phyloP scores from a whole-genome alignment of 2,329 filamentous ascomycete species.

The Drechmeria coniospora region DNA sequence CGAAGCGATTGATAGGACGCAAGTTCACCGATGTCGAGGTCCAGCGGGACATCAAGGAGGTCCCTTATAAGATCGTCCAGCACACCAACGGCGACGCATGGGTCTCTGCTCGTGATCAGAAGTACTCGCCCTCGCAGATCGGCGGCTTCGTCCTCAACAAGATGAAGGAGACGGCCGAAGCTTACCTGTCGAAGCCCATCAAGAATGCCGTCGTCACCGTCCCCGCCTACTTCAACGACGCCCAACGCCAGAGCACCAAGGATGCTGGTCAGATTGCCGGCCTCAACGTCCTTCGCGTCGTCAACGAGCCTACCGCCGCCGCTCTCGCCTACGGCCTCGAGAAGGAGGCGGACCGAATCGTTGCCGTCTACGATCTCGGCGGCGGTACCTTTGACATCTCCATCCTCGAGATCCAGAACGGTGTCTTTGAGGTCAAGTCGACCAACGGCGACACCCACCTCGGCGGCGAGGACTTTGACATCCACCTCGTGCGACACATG shows the following conservation, averaged over 20 bases:
- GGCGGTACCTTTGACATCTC: constrained; percentile 99
- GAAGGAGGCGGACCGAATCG: constrained; percentile 78
- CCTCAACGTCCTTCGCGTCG: constrained; percentile 90
- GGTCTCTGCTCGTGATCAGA: constrained; percentile 84
- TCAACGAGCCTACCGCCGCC: constrained; percentile 94
- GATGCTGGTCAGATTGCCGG: constrained; percentile 93
- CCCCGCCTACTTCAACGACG: constrained; percentile 97
- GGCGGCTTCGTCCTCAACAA: constrained; percentile 93
- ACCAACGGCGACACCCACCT: constrained; percentile 98
- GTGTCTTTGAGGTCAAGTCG: constrained; percentile 97
- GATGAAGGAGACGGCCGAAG: constrained; percentile 98
- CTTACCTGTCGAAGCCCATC: constrained; percentile 75
- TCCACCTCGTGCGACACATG: constrained; percentile 81
- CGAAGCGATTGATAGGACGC: constrained; percentile 95
- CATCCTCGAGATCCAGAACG: constrained; percentile 90
- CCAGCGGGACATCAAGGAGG: constrained; percentile 92
- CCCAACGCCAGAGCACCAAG: constrained; percentile 95
- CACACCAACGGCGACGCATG: constrained; percentile 94
- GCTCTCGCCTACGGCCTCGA: constrained; percentile 92
- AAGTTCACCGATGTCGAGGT: constrained; percentile 92
- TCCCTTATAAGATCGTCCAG: constrained; percentile 97
- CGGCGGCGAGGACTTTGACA: constrained; percentile 97
- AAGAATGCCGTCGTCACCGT: constrained; percentile 97
- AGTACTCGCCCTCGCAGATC: constrained; percentile 96
- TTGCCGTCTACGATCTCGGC: constrained; percentile 95